Evolutionary conservation across 345 rosid genomes (phyloP).

Genomic region (Corymbia maculata): DNA sequence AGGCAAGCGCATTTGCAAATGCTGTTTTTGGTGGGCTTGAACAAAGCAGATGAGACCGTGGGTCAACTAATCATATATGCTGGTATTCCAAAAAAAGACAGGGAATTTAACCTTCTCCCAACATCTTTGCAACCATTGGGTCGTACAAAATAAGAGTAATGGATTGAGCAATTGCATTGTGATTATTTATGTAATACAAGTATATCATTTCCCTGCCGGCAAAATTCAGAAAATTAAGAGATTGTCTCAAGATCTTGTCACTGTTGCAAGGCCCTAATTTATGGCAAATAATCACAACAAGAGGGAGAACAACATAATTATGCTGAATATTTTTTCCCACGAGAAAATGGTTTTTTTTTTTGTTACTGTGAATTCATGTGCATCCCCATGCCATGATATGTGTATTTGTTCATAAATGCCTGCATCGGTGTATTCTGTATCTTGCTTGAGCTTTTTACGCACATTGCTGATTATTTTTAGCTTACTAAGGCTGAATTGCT

Average conservation of each 20-base stretch:
- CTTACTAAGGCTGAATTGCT: not conserved
- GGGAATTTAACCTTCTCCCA: not conserved
- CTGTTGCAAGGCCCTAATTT: not conserved
- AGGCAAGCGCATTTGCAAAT: not conserved
- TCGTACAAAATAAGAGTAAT: not conserved
- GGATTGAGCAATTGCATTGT: not conserved
- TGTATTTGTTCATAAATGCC: not conserved
- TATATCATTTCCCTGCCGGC: not conserved
- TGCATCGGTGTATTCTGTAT: not conserved
- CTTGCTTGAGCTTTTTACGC: not conserved
- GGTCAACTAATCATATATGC: not conserved
- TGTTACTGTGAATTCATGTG: not conserved
- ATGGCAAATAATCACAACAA: not conserved
- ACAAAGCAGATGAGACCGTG: not conserved
- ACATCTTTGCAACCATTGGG: not conserved
- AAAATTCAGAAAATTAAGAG: not conserved
- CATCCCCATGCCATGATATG: not conserved
- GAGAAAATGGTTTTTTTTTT: not conserved
- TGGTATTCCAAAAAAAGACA: not conserved
- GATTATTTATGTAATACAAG: not conserved
- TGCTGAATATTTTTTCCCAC: not conserved
- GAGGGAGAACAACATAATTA: not conserved
- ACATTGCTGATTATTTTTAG: not conserved
- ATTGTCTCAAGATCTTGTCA: not conserved
- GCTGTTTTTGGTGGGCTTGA: not conserved